Evolutionary conservation across 257 asterid species (phyloP), one percentile per base, ranked within the genome.

Genomic region (Perilla frutescens): DNA sequence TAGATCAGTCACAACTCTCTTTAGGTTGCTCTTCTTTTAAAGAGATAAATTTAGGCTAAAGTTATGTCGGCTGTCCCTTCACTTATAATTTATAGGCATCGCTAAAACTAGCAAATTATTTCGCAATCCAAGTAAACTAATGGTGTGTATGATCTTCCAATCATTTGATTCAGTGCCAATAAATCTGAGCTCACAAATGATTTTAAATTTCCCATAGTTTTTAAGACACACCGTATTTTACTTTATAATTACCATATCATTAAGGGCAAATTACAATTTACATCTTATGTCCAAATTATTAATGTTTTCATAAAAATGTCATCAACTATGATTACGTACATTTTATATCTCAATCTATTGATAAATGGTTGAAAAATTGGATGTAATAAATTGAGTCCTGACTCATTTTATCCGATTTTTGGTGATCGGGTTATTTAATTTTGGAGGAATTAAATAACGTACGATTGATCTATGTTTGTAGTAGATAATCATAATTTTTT

Each of bases 21-120:
- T 73, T 73, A 40, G 26, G 9, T 7, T 50, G 71, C 66, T 73
- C 77, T 63, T 62, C 72, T 73, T 64, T 72, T 73, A 29, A 73
- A 29, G 59, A 63, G 66, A 73, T 53, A 73, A 43, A 62, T 36
- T 62, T 73, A 51, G 20, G 53, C 40, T 41, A 64, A 73, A 73
- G 72, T 43, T 13, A 50, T 63, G 72, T 43, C 55, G 66, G 58
- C 31, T 73, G 66, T 73, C 72, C 29, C 66, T 53, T 73, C 55
- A 53, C 43, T 63, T 53, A 51, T 26, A 72, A 61, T 26, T 41
- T 63, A 12, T 73, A 36, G 29, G 32, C 50, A 62, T 39, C 8
- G 15, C 70, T 51, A 31, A 54, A 36, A 50, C 59, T 49, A 26
- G 37, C 70, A 37, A 50, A 62, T 7, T 50, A 62, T 50, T 29